These are phyloP conservation scores for Alnus glutinosa DNA, from an alignment of 306 rosid genomes.

Conservation along the genomic window DNA sequence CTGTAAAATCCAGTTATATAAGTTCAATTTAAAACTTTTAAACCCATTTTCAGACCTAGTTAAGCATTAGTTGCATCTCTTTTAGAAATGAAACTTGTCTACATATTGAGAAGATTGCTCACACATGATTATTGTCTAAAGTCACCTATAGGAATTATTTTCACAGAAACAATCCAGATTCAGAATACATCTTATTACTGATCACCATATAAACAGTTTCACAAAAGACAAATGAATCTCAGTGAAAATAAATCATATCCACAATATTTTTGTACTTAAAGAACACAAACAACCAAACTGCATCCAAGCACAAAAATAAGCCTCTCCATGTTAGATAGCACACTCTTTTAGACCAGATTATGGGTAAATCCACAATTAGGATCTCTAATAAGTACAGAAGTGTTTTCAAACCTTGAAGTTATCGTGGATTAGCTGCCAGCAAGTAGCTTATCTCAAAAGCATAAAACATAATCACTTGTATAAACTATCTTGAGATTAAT, in stretches of 20 bases:
- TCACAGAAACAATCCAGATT: background rate
- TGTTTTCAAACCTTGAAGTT: background rate
- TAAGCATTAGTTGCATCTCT: background rate
- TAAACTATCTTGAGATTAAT: background rate
- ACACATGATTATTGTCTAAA: background rate
- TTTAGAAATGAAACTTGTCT: background rate
- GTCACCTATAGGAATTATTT: background rate
- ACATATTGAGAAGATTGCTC: background rate
- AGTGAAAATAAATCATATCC: constrained; percentile 3
- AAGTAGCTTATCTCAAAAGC: background rate
- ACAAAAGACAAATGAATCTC: background rate
- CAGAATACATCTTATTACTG: background rate
- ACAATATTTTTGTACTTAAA: background rate
- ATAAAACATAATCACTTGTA: background rate
- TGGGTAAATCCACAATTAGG: background rate
- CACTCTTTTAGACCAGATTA: background rate
- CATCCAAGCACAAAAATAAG: background rate
- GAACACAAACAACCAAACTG: constrained; percentile 10
- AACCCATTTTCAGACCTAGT: background rate
- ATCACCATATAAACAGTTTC: background rate
- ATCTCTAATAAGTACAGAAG: background rate
- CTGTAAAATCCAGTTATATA: background rate
- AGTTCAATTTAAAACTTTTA: background rate
- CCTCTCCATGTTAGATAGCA: background rate
- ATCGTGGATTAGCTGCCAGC: background rate